These are phyloP conservation scores for Hyphopichia pseudoburtonii DNA, from an alignment of 1,139 yeast species.

Conservation along the genomic window DNA sequence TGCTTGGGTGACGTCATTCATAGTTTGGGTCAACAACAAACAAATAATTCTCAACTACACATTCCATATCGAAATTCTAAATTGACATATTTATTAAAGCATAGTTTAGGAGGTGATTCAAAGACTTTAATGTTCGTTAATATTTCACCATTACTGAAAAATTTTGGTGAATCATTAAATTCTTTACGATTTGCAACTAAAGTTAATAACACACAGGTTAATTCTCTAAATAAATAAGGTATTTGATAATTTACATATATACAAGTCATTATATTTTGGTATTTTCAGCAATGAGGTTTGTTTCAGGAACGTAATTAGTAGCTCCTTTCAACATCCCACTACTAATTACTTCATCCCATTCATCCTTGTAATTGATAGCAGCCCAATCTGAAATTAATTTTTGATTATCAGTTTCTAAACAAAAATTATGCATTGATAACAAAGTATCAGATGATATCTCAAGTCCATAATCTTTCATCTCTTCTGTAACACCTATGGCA, in stretches of 20 bases:
- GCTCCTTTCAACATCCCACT: conserved; percentile 42
- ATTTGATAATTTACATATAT: background rate
- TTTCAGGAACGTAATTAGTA: conserved; percentile 32
- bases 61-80: conserved; percentile 58
- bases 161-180: conserved; percentile 75
- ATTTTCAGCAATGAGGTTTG: conserved; percentile 14
- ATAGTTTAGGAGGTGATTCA: conserved; percentile 82
- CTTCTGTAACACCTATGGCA: conserved; percentile 54
- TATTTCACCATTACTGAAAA: conserved; percentile 64
- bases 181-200: conserved; percentile 89
- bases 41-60: conserved; percentile 41
- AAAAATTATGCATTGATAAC: conserved; percentile 60
- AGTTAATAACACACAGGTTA: conserved; percentile 53
- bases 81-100: conserved; percentile 78
- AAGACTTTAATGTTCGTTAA: conserved; percentile 95
- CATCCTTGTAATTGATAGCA: conserved; percentile 29
- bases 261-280: background rate
- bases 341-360: conserved; percentile 48
- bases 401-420: conserved; percentile 51
- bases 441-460: conserved; percentile 51
- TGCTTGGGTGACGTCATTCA: conserved; percentile 88
- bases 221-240: background rate
- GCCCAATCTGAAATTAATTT: conserved; percentile 57
- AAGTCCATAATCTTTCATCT: conserved; percentile 54
- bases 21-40: conserved; percentile 52